phyloP scores from a whole-genome alignment of 768 basidiomycete species.

The Hericium coralloides region DNA sequence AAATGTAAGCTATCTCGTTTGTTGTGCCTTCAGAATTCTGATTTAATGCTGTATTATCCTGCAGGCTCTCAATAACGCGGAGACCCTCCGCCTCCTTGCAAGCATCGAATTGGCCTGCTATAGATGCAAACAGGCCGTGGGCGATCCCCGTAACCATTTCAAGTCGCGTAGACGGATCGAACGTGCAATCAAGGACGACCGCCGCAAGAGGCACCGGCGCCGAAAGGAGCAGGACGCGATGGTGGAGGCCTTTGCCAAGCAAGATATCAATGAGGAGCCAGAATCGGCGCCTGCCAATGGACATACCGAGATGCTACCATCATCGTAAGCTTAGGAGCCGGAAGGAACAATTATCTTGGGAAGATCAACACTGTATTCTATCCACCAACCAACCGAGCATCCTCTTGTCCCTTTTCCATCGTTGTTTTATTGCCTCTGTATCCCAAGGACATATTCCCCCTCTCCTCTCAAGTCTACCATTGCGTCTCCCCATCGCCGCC shows the following conservation, averaged over 20 bases:
- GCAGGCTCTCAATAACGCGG: constrained; percentile 75
- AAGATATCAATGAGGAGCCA: constrained; percentile 26
- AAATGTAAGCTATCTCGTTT: constrained; percentile 42
- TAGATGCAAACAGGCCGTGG: constrained; percentile 56
- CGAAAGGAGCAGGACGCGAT: constrained; percentile 80
- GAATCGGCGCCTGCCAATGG: background rate
- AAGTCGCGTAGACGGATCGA: constrained; percentile 67
- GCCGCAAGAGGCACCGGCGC: constrained; percentile 68
- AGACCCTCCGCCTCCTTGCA: constrained; percentile 72
- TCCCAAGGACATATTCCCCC: background rate
- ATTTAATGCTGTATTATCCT: constrained; percentile 1
- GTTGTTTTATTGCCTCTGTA: background rate
- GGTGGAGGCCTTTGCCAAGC: constrained; percentile 67
- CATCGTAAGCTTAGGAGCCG: background rate
- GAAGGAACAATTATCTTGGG: background rate
- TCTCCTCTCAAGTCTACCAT: background rate
- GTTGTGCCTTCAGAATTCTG: background rate
- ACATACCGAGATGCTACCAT: background rate
- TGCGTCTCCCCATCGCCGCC: background rate
- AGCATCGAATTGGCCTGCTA: constrained; percentile 83
- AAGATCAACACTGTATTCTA: constrained; percentile 1
- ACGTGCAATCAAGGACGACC: constrained; percentile 78
- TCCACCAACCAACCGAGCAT: background rate
- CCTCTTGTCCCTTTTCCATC: background rate
- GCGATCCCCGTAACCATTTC: constrained; percentile 57